Percentiles rank a stretch among this genome's conserved stretches.
Conservation (phyloP, 352 stramenopile genomes). For the Globisporangium emineosum region DNA sequence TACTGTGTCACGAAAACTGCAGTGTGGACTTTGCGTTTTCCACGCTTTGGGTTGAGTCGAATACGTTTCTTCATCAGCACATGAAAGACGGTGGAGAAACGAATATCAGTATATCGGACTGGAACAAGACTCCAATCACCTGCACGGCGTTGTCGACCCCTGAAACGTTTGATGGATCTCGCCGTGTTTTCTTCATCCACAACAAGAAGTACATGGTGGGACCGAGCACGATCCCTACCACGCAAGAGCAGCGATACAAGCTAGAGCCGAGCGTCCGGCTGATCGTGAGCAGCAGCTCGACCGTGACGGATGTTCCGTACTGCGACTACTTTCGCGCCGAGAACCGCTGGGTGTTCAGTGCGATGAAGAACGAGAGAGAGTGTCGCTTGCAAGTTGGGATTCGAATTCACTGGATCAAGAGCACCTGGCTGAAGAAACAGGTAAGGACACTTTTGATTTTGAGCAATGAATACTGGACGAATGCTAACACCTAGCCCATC, state of each 20-base stretch:
- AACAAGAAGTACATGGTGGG: constrained; percentile 91
- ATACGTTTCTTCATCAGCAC: constrained; percentile 41
- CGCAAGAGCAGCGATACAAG: constrained; percentile 65
- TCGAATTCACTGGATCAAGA: constrained; percentile 76
- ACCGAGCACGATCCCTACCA: constrained; percentile 70
- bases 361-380: constrained; percentile 31
- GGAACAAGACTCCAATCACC: constrained; percentile 35
- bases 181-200: constrained; percentile 60
- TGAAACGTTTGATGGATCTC: constrained; percentile 62
- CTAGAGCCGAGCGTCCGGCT: constrained; percentile 42
- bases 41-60: constrained; percentile 62
- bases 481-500: not conserved
- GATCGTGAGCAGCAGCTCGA: constrained; percentile 71
- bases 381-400: constrained; percentile 66
- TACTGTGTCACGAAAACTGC: not conserved
- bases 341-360: constrained; percentile 80
- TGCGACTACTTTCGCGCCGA: constrained; percentile 88
- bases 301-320: constrained; percentile 76
- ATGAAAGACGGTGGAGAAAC: constrained; percentile 52
- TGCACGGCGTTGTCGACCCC: constrained; percentile 56
- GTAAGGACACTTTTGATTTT: constrained; percentile 22
- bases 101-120: constrained; percentile 50
- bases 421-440: constrained; percentile 87
- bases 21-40: constrained; percentile 66
- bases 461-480: not conserved